Base-by-base conservation (phyloP, 257 asterid species). In the Solanum etuberosum region DNA sequence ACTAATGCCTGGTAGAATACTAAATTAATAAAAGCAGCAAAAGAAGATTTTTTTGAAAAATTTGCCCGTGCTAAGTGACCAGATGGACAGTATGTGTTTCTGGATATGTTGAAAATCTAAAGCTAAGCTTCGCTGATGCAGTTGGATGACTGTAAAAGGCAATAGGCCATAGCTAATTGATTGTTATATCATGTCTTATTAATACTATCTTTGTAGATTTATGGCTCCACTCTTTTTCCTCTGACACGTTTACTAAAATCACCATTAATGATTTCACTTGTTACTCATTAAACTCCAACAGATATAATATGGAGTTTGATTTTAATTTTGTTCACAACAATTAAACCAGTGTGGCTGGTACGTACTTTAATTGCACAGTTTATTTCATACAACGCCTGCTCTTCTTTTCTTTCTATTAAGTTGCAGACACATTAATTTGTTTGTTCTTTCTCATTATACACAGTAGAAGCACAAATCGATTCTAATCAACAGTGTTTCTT, bases 101-200 rank as follows among this genome's bases (percentile, higher is more conserved):
- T 91, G 91, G 90, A 84, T 86, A 68, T 81, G 89, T 88, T 80
- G 42, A 80, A 92, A 87, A 94, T 92, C 95, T 92, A 46, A 46
- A 88, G 85, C 88, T 51, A 86, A 91, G 91, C 93, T 86, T 87
- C 90, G 31, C 88, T 90, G 88, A 89, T 72, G 90, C 90, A 67
- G 48, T 86, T 90, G 87, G 85, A 87, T 85, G 89, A 88, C 85
- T 80, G 85, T 54, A 73, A 87, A 86, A 87, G 71, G 85, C 78
- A 73, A 67, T 86, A 88, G 86, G 84, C 80, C 80, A 85, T 87
- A 88, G 90, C 91, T 87, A 90, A 90, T 91, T 89, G 92, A 91
- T 92, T 91, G 91, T 82, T 85, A 82, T 86, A 90, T 92, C 93
- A 90, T 91, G 83, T 92, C 90, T 51, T 85, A 88, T 90, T 90